A percentile compares a stretch with the other conserved stretches of the same genome.
phyloP scores from a whole-genome alignment of 345 rosid species.

The Euphorbia tirucalli region DNA sequence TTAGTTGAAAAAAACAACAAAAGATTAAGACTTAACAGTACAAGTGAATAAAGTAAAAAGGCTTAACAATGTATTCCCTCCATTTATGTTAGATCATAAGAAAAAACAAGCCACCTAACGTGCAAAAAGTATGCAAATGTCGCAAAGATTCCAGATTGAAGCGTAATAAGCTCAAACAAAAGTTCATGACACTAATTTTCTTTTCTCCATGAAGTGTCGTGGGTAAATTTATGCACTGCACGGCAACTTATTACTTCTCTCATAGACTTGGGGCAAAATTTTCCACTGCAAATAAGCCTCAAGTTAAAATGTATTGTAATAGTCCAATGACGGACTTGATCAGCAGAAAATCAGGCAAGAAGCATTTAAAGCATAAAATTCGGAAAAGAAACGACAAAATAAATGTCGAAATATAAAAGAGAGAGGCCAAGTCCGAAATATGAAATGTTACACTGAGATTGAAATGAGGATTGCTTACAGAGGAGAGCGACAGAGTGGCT shows the following conservation, averaged over 20 bases:
- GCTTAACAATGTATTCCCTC: not conserved
- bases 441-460: not conserved
- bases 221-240: not conserved
- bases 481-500: constrained; percentile 93
- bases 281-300: not conserved
- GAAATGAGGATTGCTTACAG: constrained; percentile 42
- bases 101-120: not conserved
- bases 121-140: not conserved
- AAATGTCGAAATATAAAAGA: not conserved
- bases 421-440: not conserved
- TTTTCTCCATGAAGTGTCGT: not conserved
- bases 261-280: not conserved
- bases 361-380: not conserved
- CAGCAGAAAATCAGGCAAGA: too few relatives aligned
- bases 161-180: not conserved
- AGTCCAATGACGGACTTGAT: not conserved
- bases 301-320: not conserved
- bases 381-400: not conserved
- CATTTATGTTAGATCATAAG: not conserved
- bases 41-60: not conserved
- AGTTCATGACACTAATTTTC: not conserved
- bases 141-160: not conserved
- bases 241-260: not conserved
- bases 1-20: not conserved
- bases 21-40: not conserved